phyloP scores from a whole-genome alignment of 148 eudicot genomes.

The Cornus florida region DNA sequence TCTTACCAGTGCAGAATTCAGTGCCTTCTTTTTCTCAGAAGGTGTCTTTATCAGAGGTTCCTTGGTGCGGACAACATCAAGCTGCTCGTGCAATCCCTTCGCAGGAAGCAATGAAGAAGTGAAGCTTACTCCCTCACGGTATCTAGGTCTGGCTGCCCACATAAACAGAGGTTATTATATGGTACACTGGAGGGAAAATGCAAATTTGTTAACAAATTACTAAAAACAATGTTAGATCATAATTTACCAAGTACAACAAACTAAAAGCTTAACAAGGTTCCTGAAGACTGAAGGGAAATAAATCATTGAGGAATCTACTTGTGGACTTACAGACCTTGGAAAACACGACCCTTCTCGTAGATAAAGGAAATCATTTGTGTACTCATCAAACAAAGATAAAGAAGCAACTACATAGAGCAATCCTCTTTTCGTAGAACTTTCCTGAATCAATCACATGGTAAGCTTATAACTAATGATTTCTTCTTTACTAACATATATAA shows the following conservation, averaged over 20 bases:
- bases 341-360: constrained; percentile 36
- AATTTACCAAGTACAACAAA: not conserved
- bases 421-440: constrained; percentile 27
- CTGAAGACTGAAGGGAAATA: not conserved
- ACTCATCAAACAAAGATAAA: constrained; percentile 27
- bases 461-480: not conserved
- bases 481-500: no score
- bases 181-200: not conserved
- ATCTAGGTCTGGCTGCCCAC: constrained; percentile 31
- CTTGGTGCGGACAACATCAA: not conserved
- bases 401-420: constrained; percentile 24
- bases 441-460: constrained; percentile 10
- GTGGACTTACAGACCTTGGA: constrained; percentile 24
- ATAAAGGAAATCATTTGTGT: constrained; percentile 31
- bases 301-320: not conserved
- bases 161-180: constrained; percentile 19
- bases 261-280: not conserved
- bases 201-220: not conserved
- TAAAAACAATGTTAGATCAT: not conserved
- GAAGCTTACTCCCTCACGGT: constrained; percentile 19
- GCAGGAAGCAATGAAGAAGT: constrained; percentile 13
- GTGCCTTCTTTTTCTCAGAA: constrained; percentile 12
- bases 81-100: constrained; percentile 8
- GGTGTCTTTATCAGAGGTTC: constrained; percentile 26
- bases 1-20: constrained; percentile 27